A percentile compares a stretch with the other conserved stretches of the same genome.
Evolutionary conservation across 148 eudicot species (phyloP).

Genomic region (Cornus controversa): DNA sequence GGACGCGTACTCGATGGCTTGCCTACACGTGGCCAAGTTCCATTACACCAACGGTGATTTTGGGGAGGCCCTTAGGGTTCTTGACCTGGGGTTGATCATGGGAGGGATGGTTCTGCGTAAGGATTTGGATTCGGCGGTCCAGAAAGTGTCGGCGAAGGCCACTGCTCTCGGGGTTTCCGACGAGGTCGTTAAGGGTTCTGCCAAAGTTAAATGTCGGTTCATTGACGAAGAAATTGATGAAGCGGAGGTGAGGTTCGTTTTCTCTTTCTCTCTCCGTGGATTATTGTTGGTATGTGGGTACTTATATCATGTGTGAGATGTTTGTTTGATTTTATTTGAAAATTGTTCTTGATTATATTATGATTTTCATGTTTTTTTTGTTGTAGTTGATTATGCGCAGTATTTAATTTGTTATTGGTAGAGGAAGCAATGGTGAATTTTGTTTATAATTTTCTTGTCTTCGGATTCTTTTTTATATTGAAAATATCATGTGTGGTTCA

Average conservation of each 20-base stretch:
- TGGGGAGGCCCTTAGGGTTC: constrained; percentile 47
- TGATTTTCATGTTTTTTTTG: too few relatives aligned
- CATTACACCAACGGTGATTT: constrained; percentile 41
- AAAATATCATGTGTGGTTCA: background rate
- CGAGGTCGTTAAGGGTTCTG: background rate
- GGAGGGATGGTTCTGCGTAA: constrained; percentile 58
- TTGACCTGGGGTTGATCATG: constrained; percentile 93
- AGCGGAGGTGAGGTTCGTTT: constrained; percentile 75
- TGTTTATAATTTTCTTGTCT: too few relatives aligned
- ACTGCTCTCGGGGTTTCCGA: constrained; percentile 15
- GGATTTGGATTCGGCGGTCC: constrained; percentile 57
- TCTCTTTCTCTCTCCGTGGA: background rate
- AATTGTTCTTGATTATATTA: background rate
- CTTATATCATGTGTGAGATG: background rate
- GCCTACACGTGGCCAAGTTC: constrained; percentile 61
- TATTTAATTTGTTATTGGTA: background rate
- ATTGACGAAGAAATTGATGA: constrained; percentile 31
- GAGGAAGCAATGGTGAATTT: background rate
- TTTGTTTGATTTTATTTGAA: too few relatives aligned
- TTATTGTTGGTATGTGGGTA: background rate
- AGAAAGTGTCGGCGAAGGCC: constrained; percentile 28
- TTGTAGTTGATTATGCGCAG: background rate
- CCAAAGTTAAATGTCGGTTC: constrained; percentile 9
- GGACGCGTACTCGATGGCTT: constrained; percentile 92
- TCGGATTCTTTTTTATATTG: background rate